Base-by-base conservation (phyloP, 2,329 filamentous ascomycete species). In the Aspergillus candidus region DNA sequence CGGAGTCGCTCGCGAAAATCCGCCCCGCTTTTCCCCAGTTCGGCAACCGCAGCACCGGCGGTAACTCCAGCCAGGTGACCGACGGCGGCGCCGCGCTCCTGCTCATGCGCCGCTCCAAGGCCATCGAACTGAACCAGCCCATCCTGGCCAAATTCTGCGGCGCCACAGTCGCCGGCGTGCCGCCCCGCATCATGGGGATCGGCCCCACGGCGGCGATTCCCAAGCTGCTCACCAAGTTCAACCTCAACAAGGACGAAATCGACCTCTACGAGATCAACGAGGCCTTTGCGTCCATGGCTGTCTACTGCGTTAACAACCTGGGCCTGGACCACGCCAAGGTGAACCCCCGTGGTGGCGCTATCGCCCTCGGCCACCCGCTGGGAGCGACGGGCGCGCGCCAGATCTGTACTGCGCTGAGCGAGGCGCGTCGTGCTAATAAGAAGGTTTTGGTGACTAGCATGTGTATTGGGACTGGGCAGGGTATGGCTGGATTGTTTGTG, bases 131-230 rank as follows among this genome's bases (percentile, higher is more conserved):
- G 35, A 84, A 86, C 53, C 87, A 96, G 72, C 89, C 91, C 51
- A 90, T 98, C 69, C 64, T 97, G 50, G 93, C 84, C 70, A 98
- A 98, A 72, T 97, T 89, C 66, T 88, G 93, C 53, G 89, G 88
- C 57, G 86, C 90, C 44, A 95, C 90, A 10, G 83, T 95, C 34
- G 86, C 90, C 32, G 93, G 93, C 57, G 80, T 97, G 4, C 81
- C 93, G 1, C 93, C 93, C 5, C 80, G 93, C 52, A 89, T 98
- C 72, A 98, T 98, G 93, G 93, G 91, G 52, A 95, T 97, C 55
- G 72, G 72, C 7, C 72, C 72, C 29, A 69, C 71, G 8, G 68
- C 80, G 53, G 80, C 79, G 14, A 80, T 83, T 49, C 80, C 80
- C 50, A 98, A 98, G 79, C 81, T 98, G 27, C 79, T 98, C 36